Evolutionary conservation across 352 stramenopile genomes (phyloP).

Genomic region (Globisporangium nodosum): DNA sequence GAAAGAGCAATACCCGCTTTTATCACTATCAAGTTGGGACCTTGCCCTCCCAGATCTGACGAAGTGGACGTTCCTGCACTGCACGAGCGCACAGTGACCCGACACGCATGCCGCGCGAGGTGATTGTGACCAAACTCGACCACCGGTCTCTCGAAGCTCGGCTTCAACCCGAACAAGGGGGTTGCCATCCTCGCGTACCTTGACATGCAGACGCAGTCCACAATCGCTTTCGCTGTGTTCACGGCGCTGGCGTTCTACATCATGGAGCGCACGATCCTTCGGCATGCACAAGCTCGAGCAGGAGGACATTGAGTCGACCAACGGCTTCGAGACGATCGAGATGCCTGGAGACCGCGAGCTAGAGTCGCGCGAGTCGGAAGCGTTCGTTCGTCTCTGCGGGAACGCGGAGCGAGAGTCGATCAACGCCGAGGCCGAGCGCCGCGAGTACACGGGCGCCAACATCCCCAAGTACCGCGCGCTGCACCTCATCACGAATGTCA

Average conservation of each 20-base stretch:
- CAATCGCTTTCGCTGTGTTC: conserved; percentile 23
- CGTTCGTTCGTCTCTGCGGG: conserved; percentile 6
- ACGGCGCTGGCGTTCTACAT: conserved; percentile 19
- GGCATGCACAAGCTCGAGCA: conserved; percentile 16
- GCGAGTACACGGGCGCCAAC: conserved; percentile 13
- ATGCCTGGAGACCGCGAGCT: not conserved
- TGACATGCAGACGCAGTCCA: conserved; percentile 24
- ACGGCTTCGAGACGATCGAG: conserved; percentile 1
- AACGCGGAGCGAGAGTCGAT: conserved; percentile 3
- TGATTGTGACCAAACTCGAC: conserved; percentile 19
- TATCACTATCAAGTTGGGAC: not conserved
- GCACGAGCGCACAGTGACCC: conserved; percentile 20
- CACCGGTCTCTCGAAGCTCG: conserved; percentile 27
- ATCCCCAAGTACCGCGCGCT: conserved; percentile 14
- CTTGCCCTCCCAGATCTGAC: too few relatives aligned
- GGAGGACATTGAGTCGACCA: not conserved
- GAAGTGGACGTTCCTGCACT: not conserved
- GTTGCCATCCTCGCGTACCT: conserved; percentile 13
- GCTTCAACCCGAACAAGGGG: conserved; percentile 11
- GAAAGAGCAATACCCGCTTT: not conserved
- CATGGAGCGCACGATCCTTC: conserved; percentile 17
- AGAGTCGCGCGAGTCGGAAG: not conserved
- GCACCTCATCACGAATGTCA: conserved; percentile 14
- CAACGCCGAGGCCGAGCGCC: conserved; percentile 7
- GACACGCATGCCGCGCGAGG: conserved; percentile 22